Base-by-base conservation (phyloP, 1,284 basidiomycete species). In the Erythrobasidium hasegawianum region DNA sequence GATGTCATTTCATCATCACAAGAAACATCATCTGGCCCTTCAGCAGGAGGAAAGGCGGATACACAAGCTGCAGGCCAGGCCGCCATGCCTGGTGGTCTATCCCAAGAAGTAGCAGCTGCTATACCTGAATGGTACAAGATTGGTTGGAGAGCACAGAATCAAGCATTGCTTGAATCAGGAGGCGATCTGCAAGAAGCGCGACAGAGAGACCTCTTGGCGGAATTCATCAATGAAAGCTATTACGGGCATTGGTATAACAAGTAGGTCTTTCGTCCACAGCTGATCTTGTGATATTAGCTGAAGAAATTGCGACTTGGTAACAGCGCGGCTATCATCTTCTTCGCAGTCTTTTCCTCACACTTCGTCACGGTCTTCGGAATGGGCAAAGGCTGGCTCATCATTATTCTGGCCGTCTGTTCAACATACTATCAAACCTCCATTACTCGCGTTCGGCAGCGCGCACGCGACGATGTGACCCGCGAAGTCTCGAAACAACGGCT, bases 181-280 rank as follows among this genome's bases (percentile, higher is more conserved):
- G 62, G 62, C 8, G 61, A 66, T 41, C 38, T 65, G 13, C 53
- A 65, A 56, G 24, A 59, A 61, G 57, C 64, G 41, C 18, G 56
- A 57, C 20, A 67, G 57, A 20, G 50, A 58, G 24, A 64, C 69
- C 55, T 65, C 20, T 57, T 75, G 43, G 47, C 62, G 47, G 71
- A 75, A 18, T 73, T 87, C 76, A 73, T 90, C 60, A 78, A 80
- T 49, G 90, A 95, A 72, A 88, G 90, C 73, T 90, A 83, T 78
- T 95, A 93, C 76, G 93, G 93, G 50, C 80, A 84, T 22, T 95
- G 90, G 90, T 95, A 89, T 74, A 88, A 94, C 75, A 94, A 92
- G 67, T 71, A n/a, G 38, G 70, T 26, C 11, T 39, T 9, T 9
- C 22, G 16, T n/a, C n/a, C n/a, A n/a, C n/a, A n/a, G n/a, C n/a